Conservation (phyloP, 768 basidiomycete genomes). For the Lenzites betulinus region DNA sequence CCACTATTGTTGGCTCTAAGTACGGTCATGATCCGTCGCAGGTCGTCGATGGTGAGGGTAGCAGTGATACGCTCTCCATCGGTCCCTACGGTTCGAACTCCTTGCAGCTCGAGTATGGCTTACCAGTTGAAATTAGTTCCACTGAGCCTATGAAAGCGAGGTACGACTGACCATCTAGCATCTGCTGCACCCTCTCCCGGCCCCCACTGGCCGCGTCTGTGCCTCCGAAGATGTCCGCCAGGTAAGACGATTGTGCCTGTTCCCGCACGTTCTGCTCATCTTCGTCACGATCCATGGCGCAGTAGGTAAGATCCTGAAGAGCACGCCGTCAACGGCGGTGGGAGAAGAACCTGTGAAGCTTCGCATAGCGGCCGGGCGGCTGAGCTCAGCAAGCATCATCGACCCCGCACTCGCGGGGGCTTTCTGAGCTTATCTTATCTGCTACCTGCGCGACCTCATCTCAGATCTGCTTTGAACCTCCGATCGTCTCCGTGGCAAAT, state of each 20-base stretch:
- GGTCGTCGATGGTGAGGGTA: constrained; percentile 10
- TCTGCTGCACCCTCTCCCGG: neutral
- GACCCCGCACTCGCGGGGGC: constrained; percentile 10
- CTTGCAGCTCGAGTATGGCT: constrained; percentile 13
- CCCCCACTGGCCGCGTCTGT: neutral
- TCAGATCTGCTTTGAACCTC: neutral
- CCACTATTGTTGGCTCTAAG: neutral
- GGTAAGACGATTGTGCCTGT: neutral
- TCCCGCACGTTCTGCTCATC: neutral
- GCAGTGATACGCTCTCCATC: constrained; percentile 5
- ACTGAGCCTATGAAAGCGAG: no score
- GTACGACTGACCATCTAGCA: constrained; percentile 5
- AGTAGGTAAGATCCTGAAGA: constrained; percentile 22
- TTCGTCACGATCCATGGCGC: constrained; percentile 31
- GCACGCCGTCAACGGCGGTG: constrained; percentile 1
- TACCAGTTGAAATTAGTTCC: neutral
- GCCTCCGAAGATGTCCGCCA: constrained; percentile 1
- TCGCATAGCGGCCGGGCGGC: neutral
- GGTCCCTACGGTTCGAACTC: neutral
- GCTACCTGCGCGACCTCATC: neutral
- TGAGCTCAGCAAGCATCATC: constrained; percentile 27
- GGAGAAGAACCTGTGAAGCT: neutral
- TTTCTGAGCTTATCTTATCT: constrained; percentile 22
- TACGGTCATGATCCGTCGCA: constrained; percentile 13
- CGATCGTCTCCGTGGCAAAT: constrained; percentile 1